These are phyloP conservation scores for Nemania diffusa DNA, from an alignment of 2,329 filamentous ascomycete genomes.

Conservation along the genomic window DNA sequence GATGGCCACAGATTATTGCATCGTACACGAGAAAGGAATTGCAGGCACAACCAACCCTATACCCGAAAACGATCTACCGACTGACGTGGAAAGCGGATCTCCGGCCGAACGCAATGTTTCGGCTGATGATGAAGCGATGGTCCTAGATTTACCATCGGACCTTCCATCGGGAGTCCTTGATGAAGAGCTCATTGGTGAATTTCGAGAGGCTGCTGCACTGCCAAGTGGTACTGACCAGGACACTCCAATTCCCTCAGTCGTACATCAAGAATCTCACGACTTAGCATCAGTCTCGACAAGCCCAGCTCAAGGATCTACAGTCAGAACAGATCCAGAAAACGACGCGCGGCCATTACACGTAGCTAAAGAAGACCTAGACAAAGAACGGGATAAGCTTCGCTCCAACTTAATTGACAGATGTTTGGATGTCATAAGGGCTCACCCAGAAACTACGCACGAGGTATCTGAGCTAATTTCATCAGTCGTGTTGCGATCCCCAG, in stretches of 20 bases:
- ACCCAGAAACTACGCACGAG: slow-evolving; percentile 90
- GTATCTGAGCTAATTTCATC: slow-evolving; percentile 86
- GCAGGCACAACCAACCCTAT: slow-evolving; percentile 74
- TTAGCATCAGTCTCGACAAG: slow-evolving; percentile 41
- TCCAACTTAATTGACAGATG: slow-evolving; percentile 87
- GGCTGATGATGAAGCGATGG: slow-evolving; percentile 43
- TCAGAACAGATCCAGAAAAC: slow-evolving; percentile 37
- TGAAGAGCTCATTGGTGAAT: slow-evolving; percentile 42
- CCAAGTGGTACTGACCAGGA: slow-evolving; percentile 38
- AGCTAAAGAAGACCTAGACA: slow-evolving; percentile 83
- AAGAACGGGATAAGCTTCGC: slow-evolving; percentile 76
- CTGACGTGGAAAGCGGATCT: slow-evolving; percentile 49
- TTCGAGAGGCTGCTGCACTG: slow-evolving; percentile 33
- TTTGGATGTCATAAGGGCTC: slow-evolving; percentile 87
- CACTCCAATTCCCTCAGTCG: slow-evolving; percentile 40
- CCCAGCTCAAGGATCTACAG: slow-evolving; percentile 38
- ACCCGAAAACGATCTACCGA: slow-evolving; percentile 63
- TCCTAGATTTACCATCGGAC: slow-evolving; percentile 42
- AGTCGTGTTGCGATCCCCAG: slow-evolving; percentile 69
- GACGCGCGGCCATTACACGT: slow-evolving; percentile 50
- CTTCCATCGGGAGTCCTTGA: slow-evolving; percentile 42
- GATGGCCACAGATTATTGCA: slow-evolving; percentile 79
- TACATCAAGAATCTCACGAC: slow-evolving; percentile 42
- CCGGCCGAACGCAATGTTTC: slow-evolving; percentile 37
- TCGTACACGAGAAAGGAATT: slow-evolving; percentile 66